Evolutionary conservation across 2,329 filamentous ascomycete genomes (phyloP), one percentile per base, ranked within the genome.

Genomic region (Monosporascus sp.): DNA sequence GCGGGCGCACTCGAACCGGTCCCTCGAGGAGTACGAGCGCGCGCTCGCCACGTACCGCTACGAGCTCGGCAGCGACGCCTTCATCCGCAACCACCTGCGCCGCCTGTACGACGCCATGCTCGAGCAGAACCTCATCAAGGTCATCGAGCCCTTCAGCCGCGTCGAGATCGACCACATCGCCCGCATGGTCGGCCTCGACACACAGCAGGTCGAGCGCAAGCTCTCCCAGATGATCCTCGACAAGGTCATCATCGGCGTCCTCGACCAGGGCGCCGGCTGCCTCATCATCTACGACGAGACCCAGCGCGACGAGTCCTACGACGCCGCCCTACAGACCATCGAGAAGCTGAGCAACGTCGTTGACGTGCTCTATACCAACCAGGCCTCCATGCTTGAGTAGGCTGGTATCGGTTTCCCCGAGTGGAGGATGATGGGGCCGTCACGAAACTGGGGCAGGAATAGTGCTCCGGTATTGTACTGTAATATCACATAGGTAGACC

Each of bases 171-270:
- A 87, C 64, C 94, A 99, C 71, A 91, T 99, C 65, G 93, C 94
- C 63, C 91, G 94, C 78, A 96, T 97, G 88, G 94, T 99, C 50
- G 92, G 93, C 40, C 80, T 99, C 58, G 94, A 97, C 71, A 96
- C 90, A 26, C 87, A 91, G 72, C 93, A 97, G 77, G 94, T 99
- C 55, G 95, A 99, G 83, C 86, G 92, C 65, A 99, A 99, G 81
- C 81, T 99, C 59, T 95, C 90, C 46, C 95, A 99, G 80, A 99
- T 99, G 95, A 99, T 99, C 68, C 81, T 99, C 55, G 94, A 99
- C 78, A 97, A 97, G 80, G 91, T 97, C 66, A 97, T 99, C 68
- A 91, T 97, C 63, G 94, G 95, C 55, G 94, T 99, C 52, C 77
- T 99, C 63, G 94, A 99, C 71, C 94, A 99, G 74, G 94, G 94